Base-by-base conservation (phyloP, 768 basidiomycete species). In the Dacryopinax primogenitus region DNA sequence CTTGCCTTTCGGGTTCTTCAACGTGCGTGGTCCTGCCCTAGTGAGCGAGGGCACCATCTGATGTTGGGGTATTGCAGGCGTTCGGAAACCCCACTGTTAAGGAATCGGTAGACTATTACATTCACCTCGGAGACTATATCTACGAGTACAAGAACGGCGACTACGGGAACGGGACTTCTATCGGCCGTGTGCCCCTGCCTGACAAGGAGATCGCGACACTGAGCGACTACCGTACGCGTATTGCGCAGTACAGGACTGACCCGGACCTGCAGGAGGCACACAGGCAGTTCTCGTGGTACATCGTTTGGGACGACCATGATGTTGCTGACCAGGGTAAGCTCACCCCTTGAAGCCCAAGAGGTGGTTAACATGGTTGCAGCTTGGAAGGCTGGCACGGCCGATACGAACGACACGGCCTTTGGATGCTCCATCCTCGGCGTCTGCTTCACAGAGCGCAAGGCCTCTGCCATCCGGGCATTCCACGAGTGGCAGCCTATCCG, bases 401-500 rank as follows among this genome's bases (percentile, higher is more conserved):
- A 83, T 68, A 80, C 80, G 3, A 84, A 84, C 67, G 82, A 84
- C 71, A 81, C 80, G 0, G 64, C 76, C 7, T 69, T 71, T 1
- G 83, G 83, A 41, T 83, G 81, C 68, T 82, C 82, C 1, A 71
- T 80, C 1, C 81, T 81, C 1, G 81, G 79, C 1, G 81, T 81
- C 13, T 82, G 82, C 69, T 84, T 84, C 73, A 82, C 82, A 3
- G 81, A 84, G 70, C 74, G 84, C 34, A 84, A 84, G 71, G 71
- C 83, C 1, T 82, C 83, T 45, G 84, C 81, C 7, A 79, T 84
- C 28, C 75, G 82, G 33, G 82, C 82, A 0, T 83, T 83, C 69
- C 82, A 84, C 69, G 83, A 84, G 45, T 84, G 83, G 83, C 78
- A 84, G 75, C 83, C 83, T 13, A 82, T 85, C 66, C 78, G 84